These are phyloP conservation scores for Fistulifera solaris DNA, from an alignment of 108 stramenopile genomes.

Conservation along the genomic window DNA sequence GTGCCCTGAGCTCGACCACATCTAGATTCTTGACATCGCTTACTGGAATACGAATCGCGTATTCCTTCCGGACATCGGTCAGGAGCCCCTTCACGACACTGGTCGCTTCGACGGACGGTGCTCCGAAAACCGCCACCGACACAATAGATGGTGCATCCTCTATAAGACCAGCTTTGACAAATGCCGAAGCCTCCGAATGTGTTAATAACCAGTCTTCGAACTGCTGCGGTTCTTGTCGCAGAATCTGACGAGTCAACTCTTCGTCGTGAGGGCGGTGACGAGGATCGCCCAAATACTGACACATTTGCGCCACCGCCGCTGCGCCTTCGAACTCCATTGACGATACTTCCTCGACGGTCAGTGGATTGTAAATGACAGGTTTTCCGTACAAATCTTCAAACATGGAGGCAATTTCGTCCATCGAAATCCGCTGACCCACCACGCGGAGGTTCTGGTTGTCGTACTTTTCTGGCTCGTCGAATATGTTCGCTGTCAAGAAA, in stretches of 20 bases:
- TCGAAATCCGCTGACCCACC: slow-evolving; percentile 30
- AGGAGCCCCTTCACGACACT: slow-evolving; percentile 46
- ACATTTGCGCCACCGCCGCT: slow-evolving; percentile 50
- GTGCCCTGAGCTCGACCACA: slow-evolving; percentile 13
- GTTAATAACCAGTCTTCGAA: slow-evolving; percentile 50
- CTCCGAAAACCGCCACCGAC: slow-evolving; percentile 46
- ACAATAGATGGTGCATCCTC: slow-evolving; percentile 36
- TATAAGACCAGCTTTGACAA: slow-evolving; percentile 36
- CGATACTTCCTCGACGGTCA: slow-evolving; percentile 36
- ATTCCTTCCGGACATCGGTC: slow-evolving; percentile 34
- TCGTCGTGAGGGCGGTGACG: slow-evolving; percentile 20
- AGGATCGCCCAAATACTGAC: slow-evolving; percentile 32
- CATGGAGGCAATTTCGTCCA: slow-evolving; percentile 37
- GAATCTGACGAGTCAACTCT: slow-evolving; percentile 22
- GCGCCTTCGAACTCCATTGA: slow-evolving; percentile 30
- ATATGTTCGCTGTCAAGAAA: slow-evolving; percentile 17
- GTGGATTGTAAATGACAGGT: slow-evolving; percentile 55
- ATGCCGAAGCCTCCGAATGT: slow-evolving; percentile 39
- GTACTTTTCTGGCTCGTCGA: slow-evolving; percentile 18
- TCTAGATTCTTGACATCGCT: slow-evolving; percentile 9
- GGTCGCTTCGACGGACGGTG: slow-evolving; percentile 32
- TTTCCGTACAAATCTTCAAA: slow-evolving; percentile 56
- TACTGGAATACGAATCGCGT: slow-evolving; percentile 29
- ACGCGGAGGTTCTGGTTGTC: slow-evolving; percentile 26
- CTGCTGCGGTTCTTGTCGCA: slow-evolving; percentile 12